Evolutionary conservation across 192 early-diverging fungal genomes (phyloP).

Genomic region (Dimargaris cristalligena): DNA sequence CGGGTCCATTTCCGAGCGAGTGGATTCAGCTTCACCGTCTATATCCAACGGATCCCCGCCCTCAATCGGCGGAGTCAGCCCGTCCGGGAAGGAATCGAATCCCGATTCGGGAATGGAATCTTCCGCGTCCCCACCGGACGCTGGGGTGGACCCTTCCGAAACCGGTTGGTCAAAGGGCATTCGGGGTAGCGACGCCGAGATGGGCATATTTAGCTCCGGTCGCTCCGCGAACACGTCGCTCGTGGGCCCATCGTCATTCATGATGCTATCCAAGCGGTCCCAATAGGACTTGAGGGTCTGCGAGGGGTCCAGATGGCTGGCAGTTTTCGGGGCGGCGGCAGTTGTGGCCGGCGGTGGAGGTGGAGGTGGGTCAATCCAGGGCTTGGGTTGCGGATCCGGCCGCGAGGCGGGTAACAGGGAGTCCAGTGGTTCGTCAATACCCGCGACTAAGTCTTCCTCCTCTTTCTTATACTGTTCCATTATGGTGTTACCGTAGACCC

Average conservation of each 20-base stretch:
- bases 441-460: slow-evolving; percentile 19
- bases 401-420: slow-evolving; percentile 7
- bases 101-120: background rate
- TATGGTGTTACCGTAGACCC: slow-evolving; percentile 82
- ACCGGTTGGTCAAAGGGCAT: slow-evolving; percentile 1
- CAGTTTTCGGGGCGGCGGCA: background rate
- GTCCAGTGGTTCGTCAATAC: slow-evolving; percentile 4
- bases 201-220: background rate
- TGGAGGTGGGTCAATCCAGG: background rate
- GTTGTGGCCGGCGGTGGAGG: background rate
- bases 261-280: slow-evolving; percentile 7
- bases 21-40: background rate
- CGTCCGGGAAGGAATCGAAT: background rate
- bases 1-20: background rate
- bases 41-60: no score
- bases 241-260: background rate
- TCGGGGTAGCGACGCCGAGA: background rate
- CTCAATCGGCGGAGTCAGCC: no score
- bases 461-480: slow-evolving; percentile 70
- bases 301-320: background rate
- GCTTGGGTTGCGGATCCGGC: slow-evolving; percentile 1
- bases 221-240: background rate
- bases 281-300: background rate
- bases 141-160: background rate
- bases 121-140: background rate